These are phyloP conservation scores for Plasmopara viticola DNA, from an alignment of 352 stramenopile species.

Conservation along the genomic window DNA sequence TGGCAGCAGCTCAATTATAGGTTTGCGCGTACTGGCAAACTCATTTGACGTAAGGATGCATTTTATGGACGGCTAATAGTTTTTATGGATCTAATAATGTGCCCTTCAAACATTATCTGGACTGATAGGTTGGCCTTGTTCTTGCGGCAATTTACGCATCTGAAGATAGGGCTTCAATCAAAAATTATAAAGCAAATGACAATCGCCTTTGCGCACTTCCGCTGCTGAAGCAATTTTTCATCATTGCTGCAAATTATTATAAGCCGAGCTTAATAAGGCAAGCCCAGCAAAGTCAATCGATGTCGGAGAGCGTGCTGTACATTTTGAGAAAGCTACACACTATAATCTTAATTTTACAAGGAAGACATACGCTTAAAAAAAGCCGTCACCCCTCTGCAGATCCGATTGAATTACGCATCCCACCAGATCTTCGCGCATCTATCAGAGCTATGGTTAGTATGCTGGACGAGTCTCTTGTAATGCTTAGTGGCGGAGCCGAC, in stretches of 20 bases:
- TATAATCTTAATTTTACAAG: slow-evolving; percentile 70
- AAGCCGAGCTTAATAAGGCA: slow-evolving; percentile 36
- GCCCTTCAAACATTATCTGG: not conserved
- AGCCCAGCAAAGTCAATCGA: slow-evolving; percentile 26
- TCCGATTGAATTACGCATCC: slow-evolving; percentile 46
- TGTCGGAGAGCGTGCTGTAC: slow-evolving; percentile 29
- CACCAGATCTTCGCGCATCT: slow-evolving; percentile 46
- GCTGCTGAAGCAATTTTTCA: slow-evolving; percentile 43
- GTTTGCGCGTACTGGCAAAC: slow-evolving; percentile 30
- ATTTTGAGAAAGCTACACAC: slow-evolving; percentile 44
- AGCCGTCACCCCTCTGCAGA: slow-evolving; percentile 55
- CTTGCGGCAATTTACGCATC: slow-evolving; percentile 34
- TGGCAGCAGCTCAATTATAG: slow-evolving; percentile 20
- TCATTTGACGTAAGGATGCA: slow-evolving; percentile 34
- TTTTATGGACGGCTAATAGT: not conserved
- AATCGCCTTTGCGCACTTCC: slow-evolving; percentile 16
- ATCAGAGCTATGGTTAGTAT: slow-evolving; percentile 48
- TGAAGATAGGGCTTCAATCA: slow-evolving; percentile 10
- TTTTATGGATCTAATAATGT: slow-evolving; percentile 10
- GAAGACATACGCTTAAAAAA: slow-evolving; percentile 19
- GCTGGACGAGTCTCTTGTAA: slow-evolving; percentile 28
- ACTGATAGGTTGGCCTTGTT: slow-evolving; percentile 34
- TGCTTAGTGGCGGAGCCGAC: slow-evolving; percentile 10
- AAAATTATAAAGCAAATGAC: slow-evolving; percentile 2
- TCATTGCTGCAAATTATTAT: slow-evolving; percentile 42